Evolutionary conservation across 2,329 filamentous ascomycete species (phyloP), one percentile per base, ranked within the genome.

Genomic region (Exophiala alcalophila): DNA sequence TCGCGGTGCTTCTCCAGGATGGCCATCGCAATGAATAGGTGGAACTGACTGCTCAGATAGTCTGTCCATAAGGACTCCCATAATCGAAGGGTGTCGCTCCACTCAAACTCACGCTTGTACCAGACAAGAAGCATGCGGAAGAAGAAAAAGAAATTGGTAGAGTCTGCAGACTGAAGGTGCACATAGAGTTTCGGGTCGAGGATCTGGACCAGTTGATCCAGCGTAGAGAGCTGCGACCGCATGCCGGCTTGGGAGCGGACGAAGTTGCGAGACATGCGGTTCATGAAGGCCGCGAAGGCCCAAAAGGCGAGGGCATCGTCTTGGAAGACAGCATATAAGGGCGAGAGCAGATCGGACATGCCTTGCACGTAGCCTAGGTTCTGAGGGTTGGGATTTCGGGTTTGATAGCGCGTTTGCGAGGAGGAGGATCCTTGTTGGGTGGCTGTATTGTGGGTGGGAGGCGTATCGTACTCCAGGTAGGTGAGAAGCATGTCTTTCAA

Each of bases 101-200:
- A 98, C 54, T 81, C 77, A 58, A 98, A 98, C 65, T 98, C 92
- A 33, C 92, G 84, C 72, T 98, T 98, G 66, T 92, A 98, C 92
- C 92, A 98, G 7, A 98, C 92, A 1, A 98, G 74, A 23, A 98
- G 74, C 92, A 97, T 97, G 47, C 92, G 86, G 78, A 56, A 98
- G 73, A 98, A 97, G 72, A 98, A 98, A 68, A 98, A 98, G 67
- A 98, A 98, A 64, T 98, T 98, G 16, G 92, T 98, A 59, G 86
- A 94, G 59, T 98, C 94, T 14, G 90, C 86, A 11, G 78, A 82
- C 63, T 94, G 81, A 0, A 98, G 78, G 58, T 98, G 92, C 2
- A 86, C 74, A 66, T 96, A 97, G 5, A 98, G 80, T 61, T 89
- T 86, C 0, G 94, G 92, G 55, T 98, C 92, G 81, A 98, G 90